Evolutionary conservation across 2,329 filamentous ascomycete genomes (phyloP).

Genomic region (Neonectria magnoliae): DNA sequence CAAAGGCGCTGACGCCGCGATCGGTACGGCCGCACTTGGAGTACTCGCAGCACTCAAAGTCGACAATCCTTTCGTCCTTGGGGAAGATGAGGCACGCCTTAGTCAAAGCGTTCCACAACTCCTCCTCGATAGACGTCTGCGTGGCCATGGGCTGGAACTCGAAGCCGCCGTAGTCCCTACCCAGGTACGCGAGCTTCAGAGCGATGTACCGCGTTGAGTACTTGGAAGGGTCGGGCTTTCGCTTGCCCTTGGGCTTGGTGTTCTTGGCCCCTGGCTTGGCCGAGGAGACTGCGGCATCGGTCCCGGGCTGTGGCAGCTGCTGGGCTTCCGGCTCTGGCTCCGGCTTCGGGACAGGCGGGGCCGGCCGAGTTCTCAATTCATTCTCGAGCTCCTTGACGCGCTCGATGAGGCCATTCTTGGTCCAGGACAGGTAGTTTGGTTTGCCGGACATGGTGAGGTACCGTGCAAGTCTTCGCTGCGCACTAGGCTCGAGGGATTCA

Average conservation of each 20-base stretch:
- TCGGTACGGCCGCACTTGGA: constrained; percentile 96
- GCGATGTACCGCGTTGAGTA: constrained; percentile 89
- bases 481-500: constrained; percentile 28
- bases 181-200: constrained; percentile 92
- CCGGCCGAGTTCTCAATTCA: constrained; percentile 64
- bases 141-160: constrained; percentile 82
- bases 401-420: constrained; percentile 72
- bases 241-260: constrained; percentile 55
- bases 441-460: constrained; percentile 46
- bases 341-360: constrained; percentile 42
- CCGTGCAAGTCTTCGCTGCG: constrained; percentile 28
- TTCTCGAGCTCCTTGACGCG: constrained; percentile 75
- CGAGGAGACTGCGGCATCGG: constrained; percentile 5
- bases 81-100: constrained; percentile 86
- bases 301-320: constrained; percentile 11
- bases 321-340: constrained; percentile 17
- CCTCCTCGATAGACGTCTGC: constrained; percentile 88
- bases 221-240: constrained; percentile 77
- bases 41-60: constrained; percentile 88
- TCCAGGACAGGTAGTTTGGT: constrained; percentile 72
- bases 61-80: constrained; percentile 68
- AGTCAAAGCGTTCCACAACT: constrained; percentile 89
- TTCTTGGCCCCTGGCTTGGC: constrained; percentile 28
- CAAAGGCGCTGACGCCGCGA: constrained; percentile 93
- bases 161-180: constrained; percentile 90